phyloP scores from a whole-genome alignment of 2,329 filamentous ascomycete species.

The Microsporum audouinii region DNA sequence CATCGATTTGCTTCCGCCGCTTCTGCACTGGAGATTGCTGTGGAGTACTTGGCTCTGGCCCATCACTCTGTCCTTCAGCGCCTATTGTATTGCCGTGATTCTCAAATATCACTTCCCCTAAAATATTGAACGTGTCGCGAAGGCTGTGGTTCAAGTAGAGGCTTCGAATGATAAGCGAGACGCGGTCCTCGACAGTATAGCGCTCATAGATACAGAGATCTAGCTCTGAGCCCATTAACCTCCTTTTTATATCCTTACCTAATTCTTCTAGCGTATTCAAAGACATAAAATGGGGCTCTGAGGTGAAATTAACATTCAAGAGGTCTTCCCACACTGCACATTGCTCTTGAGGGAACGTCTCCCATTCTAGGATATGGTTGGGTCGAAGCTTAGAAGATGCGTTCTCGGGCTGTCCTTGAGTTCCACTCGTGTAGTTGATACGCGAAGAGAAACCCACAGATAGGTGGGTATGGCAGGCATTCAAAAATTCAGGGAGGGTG shows the following conservation, averaged over 20 bases:
- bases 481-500: slow-evolving; percentile 11
- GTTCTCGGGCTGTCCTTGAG: slow-evolving; percentile 11
- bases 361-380: slow-evolving; percentile 10
- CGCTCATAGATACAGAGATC: slow-evolving; percentile 11
- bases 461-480: slow-evolving; percentile 12
- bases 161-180: slow-evolving; percentile 5
- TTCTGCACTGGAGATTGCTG: slow-evolving; percentile 1
- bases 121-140: slow-evolving; percentile 9
- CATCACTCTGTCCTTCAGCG: not conserved
- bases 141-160: slow-evolving; percentile 5
- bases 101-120: slow-evolving; percentile 12
- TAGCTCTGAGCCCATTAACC: slow-evolving; percentile 11
- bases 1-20: not conserved
- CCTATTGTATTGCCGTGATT: slow-evolving; percentile 14
- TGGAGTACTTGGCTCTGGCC: not conserved
- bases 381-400: slow-evolving; percentile 12
- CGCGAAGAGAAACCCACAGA: slow-evolving; percentile 8
- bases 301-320: slow-evolving; percentile 5
- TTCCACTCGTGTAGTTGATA: not conserved
- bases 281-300: slow-evolving; percentile 10
- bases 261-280: slow-evolving; percentile 5
- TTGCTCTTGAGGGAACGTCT: slow-evolving; percentile 7
- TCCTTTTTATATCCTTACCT: slow-evolving; percentile 3
- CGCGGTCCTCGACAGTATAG: slow-evolving; percentile 7
- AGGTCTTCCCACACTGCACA: slow-evolving; percentile 8